Evolutionary conservation across 2,329 filamentous ascomycete genomes (phyloP).

Genomic region (Dactylellina cionopaga): DNA sequence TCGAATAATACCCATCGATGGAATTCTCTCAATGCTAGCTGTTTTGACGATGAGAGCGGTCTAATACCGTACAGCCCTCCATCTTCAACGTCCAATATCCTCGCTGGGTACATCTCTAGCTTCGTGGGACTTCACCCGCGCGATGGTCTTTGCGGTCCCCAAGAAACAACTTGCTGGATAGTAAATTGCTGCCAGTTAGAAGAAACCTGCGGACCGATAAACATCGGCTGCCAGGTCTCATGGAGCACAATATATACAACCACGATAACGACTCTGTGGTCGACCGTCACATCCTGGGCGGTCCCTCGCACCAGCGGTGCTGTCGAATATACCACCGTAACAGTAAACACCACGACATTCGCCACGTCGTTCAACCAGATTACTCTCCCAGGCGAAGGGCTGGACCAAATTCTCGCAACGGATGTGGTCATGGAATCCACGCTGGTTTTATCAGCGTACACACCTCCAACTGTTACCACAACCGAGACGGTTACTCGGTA

Average conservation of each 20-base stretch:
- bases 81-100: not conserved
- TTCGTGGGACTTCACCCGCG: conserved; percentile 26
- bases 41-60: conserved; percentile 31
- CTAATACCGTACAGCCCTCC: not conserved
- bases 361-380: conserved; percentile 24
- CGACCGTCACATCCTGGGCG: conserved; percentile 41
- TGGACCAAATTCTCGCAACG: conserved; percentile 25
- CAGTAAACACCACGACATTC: conserved; percentile 33
- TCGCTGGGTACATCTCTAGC: not conserved
- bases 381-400: conserved; percentile 34
- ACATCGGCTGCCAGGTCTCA: conserved; percentile 36
- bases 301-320: conserved; percentile 8
- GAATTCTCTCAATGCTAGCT: conserved; percentile 25
- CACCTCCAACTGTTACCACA: conserved; percentile 32
- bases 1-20: conserved; percentile 47
- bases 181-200: conserved; percentile 40
- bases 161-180: conserved; percentile 39
- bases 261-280: conserved; percentile 27
- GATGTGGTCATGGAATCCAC: not conserved
- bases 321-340: conserved; percentile 21
- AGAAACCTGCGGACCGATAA: conserved; percentile 34
- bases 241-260: conserved; percentile 52
- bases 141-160: conserved; percentile 14
- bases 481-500: conserved; percentile 23
- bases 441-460: conserved; percentile 34